phyloP scores from a whole-genome alignment of 345 rosid species.

The Atalantia buxifolia region DNA sequence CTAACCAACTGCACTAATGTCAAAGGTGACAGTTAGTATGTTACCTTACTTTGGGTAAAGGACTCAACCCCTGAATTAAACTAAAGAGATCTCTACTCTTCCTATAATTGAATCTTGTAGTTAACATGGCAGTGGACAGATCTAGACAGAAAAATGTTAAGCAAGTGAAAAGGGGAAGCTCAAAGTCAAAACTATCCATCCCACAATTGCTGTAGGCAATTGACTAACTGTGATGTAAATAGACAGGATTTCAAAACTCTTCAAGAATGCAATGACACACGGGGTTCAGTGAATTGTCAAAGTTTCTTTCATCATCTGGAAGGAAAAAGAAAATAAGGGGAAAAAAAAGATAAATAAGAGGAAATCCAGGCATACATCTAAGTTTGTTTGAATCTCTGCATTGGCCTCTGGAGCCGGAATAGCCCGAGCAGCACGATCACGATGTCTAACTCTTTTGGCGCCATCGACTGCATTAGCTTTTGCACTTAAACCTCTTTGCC shows the following conservation, averaged over 20 bases:
- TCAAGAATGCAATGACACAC: not conserved
- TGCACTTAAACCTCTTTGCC: constrained; percentile 53
- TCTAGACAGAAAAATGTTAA: not conserved
- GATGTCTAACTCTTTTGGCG: constrained; percentile 42
- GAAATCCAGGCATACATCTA: constrained; percentile 42
- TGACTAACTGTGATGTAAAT: not conserved
- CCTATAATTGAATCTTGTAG: not conserved
- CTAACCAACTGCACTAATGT: not conserved
- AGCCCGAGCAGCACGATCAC: constrained; percentile 57
- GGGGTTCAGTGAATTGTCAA: not conserved
- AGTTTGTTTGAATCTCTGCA: constrained; percentile 70
- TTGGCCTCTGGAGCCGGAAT: constrained; percentile 89
- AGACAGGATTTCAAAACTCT: constrained; percentile 1
- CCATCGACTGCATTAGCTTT: constrained; percentile 58
- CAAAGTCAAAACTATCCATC: not conserved
- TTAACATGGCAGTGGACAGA: not conserved
- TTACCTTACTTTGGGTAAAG: not conserved
- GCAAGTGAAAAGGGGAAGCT: not conserved
- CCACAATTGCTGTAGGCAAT: not conserved
- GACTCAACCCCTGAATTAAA: not conserved
- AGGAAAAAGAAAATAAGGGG: not conserved
- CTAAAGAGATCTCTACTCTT: not conserved
- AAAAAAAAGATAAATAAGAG: not conserved
- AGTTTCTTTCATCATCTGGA: not conserved
- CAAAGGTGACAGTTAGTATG: not conserved